Base-by-base conservation (phyloP, 1,139 yeast genomes). In the Taphrina betulina region DNA sequence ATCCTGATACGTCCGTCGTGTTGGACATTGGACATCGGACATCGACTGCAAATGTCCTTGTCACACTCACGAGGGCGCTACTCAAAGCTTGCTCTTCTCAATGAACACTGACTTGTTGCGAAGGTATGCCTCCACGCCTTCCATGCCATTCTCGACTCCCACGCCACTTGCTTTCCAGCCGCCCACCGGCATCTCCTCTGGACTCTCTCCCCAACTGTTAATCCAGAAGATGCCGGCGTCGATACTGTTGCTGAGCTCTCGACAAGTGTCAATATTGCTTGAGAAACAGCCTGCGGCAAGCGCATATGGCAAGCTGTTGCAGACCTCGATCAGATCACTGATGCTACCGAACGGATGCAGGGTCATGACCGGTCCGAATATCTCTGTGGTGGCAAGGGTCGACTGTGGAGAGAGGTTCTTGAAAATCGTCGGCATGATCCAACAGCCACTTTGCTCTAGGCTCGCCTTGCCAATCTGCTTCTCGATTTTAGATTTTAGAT, bases 301-400 rank as follows among this genome's bases (percentile, higher is more conserved):
- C 63, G 96, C 96, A 67, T 85, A 89, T 45, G 73, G 74, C 20
- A 92, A 75, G 66, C 80, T 80, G 68, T 87, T 87, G 52, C 95
- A 94, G 64, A 78, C 73, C 57, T 71, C 71, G 45, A 88, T 70
- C 23, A 80, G 95, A 65, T 87, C 90, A 57, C 83, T 89, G 60
- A 78, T 80, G 48, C 82, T 78, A 57, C 73, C 72, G 72, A 88
- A 89, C 70, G 80, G 81, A 61, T 82, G 74, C 53, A 85, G 75
- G n/a, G 86, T 78, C 50, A 84, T 87, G 33, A 88, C 95, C 12
- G 96, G 96, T 31, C 96, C 96, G 67, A 89, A 89, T 63, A 89
- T 86, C 72, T 84, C 92, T 63, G 84, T 90, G 67, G 73, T 37
- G 8, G 48, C 55, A 22, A 53, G 23, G 2, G 48, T 36, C 46